Percentiles rank a stretch among this genome's conserved stretches.
These are phyloP conservation scores for Botrytis fabae DNA, from an alignment of 2,329 filamentous ascomycete species.

Conservation along the genomic window DNA sequence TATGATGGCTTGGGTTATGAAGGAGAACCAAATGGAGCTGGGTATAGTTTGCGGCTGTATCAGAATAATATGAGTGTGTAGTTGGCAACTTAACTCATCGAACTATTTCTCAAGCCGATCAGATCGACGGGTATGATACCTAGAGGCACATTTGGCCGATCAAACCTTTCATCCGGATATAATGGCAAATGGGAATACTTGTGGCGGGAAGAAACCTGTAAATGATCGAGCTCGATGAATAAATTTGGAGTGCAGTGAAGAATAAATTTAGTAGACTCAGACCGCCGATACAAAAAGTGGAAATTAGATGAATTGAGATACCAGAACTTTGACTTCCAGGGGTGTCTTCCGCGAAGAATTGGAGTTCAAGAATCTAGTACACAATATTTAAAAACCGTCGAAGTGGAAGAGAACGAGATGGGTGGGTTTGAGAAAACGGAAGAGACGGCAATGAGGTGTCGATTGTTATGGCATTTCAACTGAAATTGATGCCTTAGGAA, in stretches of 20 bases:
- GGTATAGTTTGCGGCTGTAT: background rate
- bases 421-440: background rate
- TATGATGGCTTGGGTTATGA: background rate
- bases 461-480: background rate
- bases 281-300: background rate
- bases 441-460: background rate
- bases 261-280: background rate
- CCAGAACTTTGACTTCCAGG: background rate
- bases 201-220: too few species aligned
- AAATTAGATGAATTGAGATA: background rate
- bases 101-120: background rate
- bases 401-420: background rate
- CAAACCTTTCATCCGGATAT: background rate
- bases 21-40: too few species aligned
- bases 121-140: background rate
- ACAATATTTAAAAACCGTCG: background rate
- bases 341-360: background rate
- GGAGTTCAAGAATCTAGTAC: too few species aligned
- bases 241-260: background rate
- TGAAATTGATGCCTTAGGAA: constrained; percentile 7
- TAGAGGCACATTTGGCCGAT: background rate
- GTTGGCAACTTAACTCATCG: background rate
- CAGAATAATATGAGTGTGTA: background rate
- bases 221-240: background rate
- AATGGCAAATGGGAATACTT: background rate